These are phyloP conservation scores for Porodaedalea pini DNA, from an alignment of 1,284 basidiomycete genomes.

Conservation along the genomic window DNA sequence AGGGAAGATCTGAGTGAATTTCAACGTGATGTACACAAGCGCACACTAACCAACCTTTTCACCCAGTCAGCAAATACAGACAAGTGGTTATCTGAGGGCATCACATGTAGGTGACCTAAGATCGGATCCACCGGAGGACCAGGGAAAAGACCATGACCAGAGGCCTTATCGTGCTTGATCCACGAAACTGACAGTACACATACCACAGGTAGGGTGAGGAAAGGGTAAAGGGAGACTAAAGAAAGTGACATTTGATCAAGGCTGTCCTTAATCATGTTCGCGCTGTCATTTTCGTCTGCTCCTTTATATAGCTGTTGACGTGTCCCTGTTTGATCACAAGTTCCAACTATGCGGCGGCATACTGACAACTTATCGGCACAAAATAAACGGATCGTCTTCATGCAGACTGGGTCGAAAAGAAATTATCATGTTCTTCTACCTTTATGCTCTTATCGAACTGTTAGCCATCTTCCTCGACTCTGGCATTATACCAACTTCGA, in stretches of 20 bases:
- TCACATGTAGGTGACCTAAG: conserved; percentile 32
- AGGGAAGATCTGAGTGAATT: background rate
- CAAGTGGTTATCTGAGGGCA: conserved; percentile 31
- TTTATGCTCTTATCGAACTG: conserved; percentile 90
- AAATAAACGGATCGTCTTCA: conserved; percentile 13
- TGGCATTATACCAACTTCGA: conserved; percentile 92
- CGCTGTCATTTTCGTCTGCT: no score
- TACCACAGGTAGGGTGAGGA: no score
- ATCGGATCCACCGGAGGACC: conserved; percentile 32
- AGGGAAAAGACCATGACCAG: conserved; percentile 24
- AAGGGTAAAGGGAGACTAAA: no score
- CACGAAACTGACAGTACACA: no score
- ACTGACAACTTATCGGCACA: no score
- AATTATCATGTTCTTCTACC: conserved; percentile 97
- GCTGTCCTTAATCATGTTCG: no score
- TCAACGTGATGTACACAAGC: conserved; percentile 1
- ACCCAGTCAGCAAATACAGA: conserved; percentile 32
- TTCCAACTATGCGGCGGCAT: no score
- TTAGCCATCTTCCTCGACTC: conserved; percentile 97
- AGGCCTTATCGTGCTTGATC: no score
- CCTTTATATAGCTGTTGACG: no score
- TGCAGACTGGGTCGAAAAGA: conserved; percentile 74
- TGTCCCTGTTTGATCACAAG: no score
- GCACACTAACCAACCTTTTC: conserved; percentile 33
- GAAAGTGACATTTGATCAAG: no score